These are phyloP conservation scores for Vinca minor DNA, from an alignment of 257 asterid genomes.

Conservation along the genomic window DNA sequence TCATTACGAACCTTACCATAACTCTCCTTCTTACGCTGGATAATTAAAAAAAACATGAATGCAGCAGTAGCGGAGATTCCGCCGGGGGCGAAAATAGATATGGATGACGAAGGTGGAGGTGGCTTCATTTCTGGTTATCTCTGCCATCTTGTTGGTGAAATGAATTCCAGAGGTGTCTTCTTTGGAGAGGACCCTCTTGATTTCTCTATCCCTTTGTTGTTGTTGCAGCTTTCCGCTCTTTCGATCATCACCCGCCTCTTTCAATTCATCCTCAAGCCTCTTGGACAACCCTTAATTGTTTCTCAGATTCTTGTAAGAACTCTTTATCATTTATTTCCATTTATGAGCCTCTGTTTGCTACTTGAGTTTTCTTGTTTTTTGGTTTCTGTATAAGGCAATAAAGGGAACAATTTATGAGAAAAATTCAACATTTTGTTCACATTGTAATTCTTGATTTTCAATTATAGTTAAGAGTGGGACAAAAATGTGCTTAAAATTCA, in stretches of 20 bases:
- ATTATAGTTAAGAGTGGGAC: background rate
- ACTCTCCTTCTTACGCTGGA: too few relatives aligned
- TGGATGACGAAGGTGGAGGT: conserved; percentile 1
- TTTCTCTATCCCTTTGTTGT: conserved; percentile 38
- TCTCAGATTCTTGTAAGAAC: conserved; percentile 61
- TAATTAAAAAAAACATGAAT: too few relatives aligned
- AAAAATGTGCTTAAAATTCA: background rate
- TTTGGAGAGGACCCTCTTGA: conserved; percentile 33
- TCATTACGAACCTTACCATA: too few relatives aligned
- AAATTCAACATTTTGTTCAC: background rate
- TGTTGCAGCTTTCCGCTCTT: conserved; percentile 49
- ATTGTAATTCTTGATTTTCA: background rate
- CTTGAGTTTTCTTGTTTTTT: background rate
- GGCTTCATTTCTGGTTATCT: conserved; percentile 6
- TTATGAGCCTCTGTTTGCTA: background rate
- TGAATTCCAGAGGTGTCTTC: conserved; percentile 40
- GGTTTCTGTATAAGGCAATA: background rate
- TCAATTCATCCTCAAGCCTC: conserved; percentile 45
- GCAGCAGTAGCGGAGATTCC: background rate
- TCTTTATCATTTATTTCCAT: background rate
- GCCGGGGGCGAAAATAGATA: background rate
- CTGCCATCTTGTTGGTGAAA: conserved; percentile 32
- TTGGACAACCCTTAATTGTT: conserved; percentile 55
- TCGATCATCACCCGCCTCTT: conserved; percentile 41
- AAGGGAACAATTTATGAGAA: background rate